Percentiles rank a stretch among this genome's conserved stretches.
Evolutionary conservation across 768 basidiomycete genomes (phyloP).

Genomic region (Wakefieldia striispora): DNA sequence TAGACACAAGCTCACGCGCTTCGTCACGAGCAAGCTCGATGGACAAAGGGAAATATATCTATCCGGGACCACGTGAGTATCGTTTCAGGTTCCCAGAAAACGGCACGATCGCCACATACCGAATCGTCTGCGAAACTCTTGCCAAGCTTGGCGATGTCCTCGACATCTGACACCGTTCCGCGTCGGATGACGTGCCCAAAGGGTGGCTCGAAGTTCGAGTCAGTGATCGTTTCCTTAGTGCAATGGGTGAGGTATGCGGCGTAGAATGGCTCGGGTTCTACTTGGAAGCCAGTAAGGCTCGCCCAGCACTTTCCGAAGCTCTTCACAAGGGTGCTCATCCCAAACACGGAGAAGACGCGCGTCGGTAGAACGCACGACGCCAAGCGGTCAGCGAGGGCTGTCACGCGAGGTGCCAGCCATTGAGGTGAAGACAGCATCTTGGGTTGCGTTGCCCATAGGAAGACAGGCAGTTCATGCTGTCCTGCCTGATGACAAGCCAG

Average conservation of each 20-base stretch:
- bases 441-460: constrained; percentile 44
- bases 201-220: constrained; percentile 25
- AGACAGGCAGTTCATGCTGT: constrained; percentile 50
- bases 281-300: constrained; percentile 35
- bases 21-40: constrained; percentile 40
- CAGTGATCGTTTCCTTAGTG: constrained; percentile 37
- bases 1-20: constrained; percentile 45
- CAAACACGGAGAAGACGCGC: constrained; percentile 54
- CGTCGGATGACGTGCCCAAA: constrained; percentile 37
- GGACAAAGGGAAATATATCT: constrained; percentile 47
- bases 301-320: constrained; percentile 46
- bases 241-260: constrained; percentile 47
- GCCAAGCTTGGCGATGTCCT: constrained; percentile 42
- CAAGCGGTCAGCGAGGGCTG: constrained; percentile 38
- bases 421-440: constrained; percentile 22
- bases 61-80: constrained; percentile 4
- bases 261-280: constrained; percentile 48
- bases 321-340: constrained; percentile 39
- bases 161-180: constrained; percentile 38
- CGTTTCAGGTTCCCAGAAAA: not conserved
- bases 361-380: constrained; percentile 35
- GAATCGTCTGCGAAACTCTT: constrained; percentile 53
- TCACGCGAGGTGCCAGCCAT: constrained; percentile 35
- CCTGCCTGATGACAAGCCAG: constrained; percentile 46
- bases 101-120: constrained; percentile 33